Evolutionary conservation across 176 grass and related monocot species (phyloP).

Genomic region (Phoenix roebelenii): DNA sequence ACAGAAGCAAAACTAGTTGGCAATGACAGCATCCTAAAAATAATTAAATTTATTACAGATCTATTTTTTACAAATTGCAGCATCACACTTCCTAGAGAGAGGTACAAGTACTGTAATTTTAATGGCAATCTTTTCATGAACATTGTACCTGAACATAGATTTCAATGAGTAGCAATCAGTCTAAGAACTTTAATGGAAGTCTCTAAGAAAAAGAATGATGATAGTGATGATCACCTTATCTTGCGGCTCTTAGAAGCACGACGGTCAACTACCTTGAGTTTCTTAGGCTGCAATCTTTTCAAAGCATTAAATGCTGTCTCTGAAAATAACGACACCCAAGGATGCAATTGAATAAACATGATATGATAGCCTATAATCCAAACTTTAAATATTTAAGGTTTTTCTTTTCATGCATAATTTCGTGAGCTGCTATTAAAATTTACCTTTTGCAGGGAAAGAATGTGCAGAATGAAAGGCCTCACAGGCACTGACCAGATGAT

Average conservation of each 20-base stretch:
- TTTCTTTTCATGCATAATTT: too few relatives aligned
- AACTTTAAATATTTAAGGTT: too few relatives aligned
- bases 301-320: constrained; percentile 57
- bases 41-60: too few relatives aligned
- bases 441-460: neutral
- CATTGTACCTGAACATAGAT: constrained; percentile 42
- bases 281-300: constrained; percentile 71
- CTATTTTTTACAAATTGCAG: too few relatives aligned
- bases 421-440: neutral
- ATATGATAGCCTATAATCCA: too few relatives aligned
- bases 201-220: neutral
- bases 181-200: neutral
- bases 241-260: constrained; percentile 92
- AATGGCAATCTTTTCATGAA: constrained; percentile 67
- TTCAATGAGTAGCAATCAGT: too few relatives aligned
- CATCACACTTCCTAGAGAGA: too few relatives aligned
- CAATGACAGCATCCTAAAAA: too few relatives aligned
- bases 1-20: too few relatives aligned
- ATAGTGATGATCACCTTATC: constrained; percentile 39
- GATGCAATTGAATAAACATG: too few relatives aligned
- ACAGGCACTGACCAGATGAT: constrained; percentile 39
- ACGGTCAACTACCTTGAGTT: constrained; percentile 67
- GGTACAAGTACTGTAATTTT: too few relatives aligned
- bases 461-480: neutral
- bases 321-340: constrained; percentile 20